Evolutionary conservation across 805 yeast species (phyloP).

Genomic region (Starmerella bacillaris): DNA sequence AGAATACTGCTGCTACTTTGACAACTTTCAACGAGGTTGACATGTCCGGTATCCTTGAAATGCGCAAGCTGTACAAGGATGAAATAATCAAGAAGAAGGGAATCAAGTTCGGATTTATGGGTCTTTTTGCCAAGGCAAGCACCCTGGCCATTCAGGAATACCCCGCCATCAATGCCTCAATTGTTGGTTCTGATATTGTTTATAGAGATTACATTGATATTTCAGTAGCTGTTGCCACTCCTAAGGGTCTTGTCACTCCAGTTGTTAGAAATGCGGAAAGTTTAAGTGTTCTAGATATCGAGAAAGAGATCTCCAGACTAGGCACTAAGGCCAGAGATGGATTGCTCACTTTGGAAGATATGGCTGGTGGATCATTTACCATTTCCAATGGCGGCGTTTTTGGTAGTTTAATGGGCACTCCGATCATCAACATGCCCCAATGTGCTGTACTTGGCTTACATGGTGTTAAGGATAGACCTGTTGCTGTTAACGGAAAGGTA

Average conservation of each 20-base stretch:
- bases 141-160: slow-evolving; percentile 84
- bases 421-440: slow-evolving; percentile 95
- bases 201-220: slow-evolving; percentile 93
- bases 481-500: slow-evolving; percentile 85
- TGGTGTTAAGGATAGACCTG: slow-evolving; percentile 95
- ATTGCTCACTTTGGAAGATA: slow-evolving; percentile 88
- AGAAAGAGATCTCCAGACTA: slow-evolving; percentile 60
- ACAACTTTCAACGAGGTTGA: slow-evolving; percentile 97
- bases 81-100: slow-evolving; percentile 88
- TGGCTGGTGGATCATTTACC: slow-evolving; percentile 99
- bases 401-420: slow-evolving; percentile 95
- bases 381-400: slow-evolving; percentile 98
- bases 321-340: slow-evolving; percentile 94
- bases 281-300: slow-evolving; percentile 69
- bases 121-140: slow-evolving; percentile 87
- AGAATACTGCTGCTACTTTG: slow-evolving; percentile 94
- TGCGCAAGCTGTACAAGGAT: slow-evolving; percentile 93
- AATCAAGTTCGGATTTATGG: slow-evolving; percentile 95
- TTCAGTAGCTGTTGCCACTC: slow-evolving; percentile 94
- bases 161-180: slow-evolving; percentile 90
- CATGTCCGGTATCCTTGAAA: slow-evolving; percentile 77
- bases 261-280: slow-evolving; percentile 95
- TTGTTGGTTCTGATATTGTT: slow-evolving; percentile 57
- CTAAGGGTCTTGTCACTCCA: slow-evolving; percentile 97
- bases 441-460: slow-evolving; percentile 95